Evolutionary conservation across 176 grass and related monocot species (phyloP), one percentile per base, ranked within the genome.

Genomic region (Saccharum officinarum): DNA sequence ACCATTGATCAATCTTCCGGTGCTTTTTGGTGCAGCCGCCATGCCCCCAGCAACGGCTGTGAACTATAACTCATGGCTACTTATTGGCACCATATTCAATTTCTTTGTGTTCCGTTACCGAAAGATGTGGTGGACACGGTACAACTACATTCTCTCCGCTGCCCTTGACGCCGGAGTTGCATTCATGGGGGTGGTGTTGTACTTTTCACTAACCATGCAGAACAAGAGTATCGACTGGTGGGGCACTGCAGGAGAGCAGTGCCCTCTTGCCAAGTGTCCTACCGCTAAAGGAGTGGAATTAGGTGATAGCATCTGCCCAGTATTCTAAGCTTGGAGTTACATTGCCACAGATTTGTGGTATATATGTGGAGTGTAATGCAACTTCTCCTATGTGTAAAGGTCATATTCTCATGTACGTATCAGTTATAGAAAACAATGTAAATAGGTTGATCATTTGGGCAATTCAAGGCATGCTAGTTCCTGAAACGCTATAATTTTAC

Each of bases 171-270:
- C 88, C 0, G 40, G 40, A 42, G 40, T 42, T 42, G 40, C 40
- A 42, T 42, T 42, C 8, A 42, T 42, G 40, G 40, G 40, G 8
- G 40, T 42, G 8, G 7, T 10, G 52, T 39, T 97, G 12, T 97
- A 94, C 90, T 94, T 97, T 76, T 31, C 87, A 4, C 66, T 97
- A 61, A 80, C 83, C 41, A 80, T 97, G 86, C 90, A 92, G 78
- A 87, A 89, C 47, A 73, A 23, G 38, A 78, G 57, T 34, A 67
- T 97, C 26, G 5, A 63, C 28, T 92, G 92, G 92, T 97, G 95
- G 92, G 90, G 95, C n/a, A 89, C 86, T 0, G 47, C 40, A 7
- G 92, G 92, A 15, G 94, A 97, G 79, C 88, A 94, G 15, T 94
- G 95, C n/a, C 82, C 75, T 38, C 92, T 97, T 11, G 95, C 95